Evolutionary conservation across 1,139 yeast species (phyloP).

Genomic region (Hemisphaericaspora xylanilytica): DNA sequence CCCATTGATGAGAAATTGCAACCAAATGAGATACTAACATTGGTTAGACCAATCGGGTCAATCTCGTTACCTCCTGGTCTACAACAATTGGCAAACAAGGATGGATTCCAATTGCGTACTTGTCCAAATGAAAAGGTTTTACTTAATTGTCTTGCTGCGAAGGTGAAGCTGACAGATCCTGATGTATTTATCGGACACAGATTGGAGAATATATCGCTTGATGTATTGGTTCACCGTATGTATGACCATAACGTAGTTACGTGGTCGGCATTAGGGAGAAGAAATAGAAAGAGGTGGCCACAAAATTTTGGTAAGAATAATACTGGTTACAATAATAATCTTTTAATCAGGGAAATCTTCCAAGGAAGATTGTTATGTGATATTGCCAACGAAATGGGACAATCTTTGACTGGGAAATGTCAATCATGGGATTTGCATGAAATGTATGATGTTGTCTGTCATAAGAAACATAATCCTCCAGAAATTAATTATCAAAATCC

Average conservation of each 20-base stretch:
- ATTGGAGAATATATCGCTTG: constrained; percentile 74
- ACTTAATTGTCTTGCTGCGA: constrained; percentile 69
- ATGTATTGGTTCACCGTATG: constrained; percentile 80
- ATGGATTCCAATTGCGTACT: constrained; percentile 46
- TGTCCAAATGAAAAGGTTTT: constrained; percentile 75
- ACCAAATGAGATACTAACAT: constrained; percentile 61
- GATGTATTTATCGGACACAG: constrained; percentile 90
- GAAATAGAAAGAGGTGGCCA: constrained; percentile 76
- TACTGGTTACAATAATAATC: constrained; percentile 46
- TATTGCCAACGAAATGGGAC: constrained; percentile 93
- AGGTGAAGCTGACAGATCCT: constrained; percentile 75
- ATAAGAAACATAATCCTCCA: constrained; percentile 55
- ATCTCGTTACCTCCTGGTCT: constrained; percentile 74
- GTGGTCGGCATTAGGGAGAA: constrained; percentile 86
- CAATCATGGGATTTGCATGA: constrained; percentile 96
- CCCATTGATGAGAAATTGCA: constrained; percentile 55
- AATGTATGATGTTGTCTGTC: constrained; percentile 78
- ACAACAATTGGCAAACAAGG: constrained; percentile 52
- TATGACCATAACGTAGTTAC: constrained; percentile 66
- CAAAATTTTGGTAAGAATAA: constrained; percentile 46
- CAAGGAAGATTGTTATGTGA: constrained; percentile 91
- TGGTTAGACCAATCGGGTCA: constrained; percentile 71
- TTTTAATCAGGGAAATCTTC: constrained; percentile 63
- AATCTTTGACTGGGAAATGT: constrained; percentile 85
- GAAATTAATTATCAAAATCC: constrained; percentile 75